phyloP scores from a whole-genome alignment of 2,329 filamentous ascomycete species.

The Hymenoscyphus fructigenus region DNA sequence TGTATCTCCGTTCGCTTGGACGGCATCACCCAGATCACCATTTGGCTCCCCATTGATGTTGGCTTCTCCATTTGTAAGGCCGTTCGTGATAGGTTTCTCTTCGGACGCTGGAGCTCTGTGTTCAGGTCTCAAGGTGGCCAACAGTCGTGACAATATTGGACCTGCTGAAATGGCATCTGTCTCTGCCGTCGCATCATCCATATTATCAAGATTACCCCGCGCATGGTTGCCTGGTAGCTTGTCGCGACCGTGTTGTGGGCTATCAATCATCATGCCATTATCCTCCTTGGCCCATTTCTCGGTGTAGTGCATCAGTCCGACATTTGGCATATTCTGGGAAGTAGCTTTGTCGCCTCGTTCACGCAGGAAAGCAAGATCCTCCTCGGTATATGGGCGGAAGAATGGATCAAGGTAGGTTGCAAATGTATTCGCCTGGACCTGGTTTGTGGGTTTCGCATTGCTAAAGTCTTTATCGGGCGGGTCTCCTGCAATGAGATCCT shows the following conservation, averaged over 20 bases:
- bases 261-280: conserved; percentile 69
- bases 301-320: conserved; percentile 81
- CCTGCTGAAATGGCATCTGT: conserved; percentile 88
- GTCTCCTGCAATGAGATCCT: conserved; percentile 81
- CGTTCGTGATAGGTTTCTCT: conserved; percentile 55
- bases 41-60: conserved; percentile 47
- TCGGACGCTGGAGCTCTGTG: conserved; percentile 56
- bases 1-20: conserved; percentile 28
- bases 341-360: conserved; percentile 82
- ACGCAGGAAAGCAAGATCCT: conserved; percentile 88
- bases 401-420: conserved; percentile 90
- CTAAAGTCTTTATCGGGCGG: conserved; percentile 95
- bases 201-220: conserved; percentile 79
- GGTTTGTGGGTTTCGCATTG: conserved; percentile 86
- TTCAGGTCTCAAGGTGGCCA: conserved; percentile 80
- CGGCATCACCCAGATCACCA: conserved; percentile 31
- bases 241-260: conserved; percentile 58
- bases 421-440: conserved; percentile 92
- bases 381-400: conserved; percentile 84
- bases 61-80: conserved; percentile 49
- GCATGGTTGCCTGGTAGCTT: conserved; percentile 77
- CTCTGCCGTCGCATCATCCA: conserved; percentile 83
- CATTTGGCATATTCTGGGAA: conserved; percentile 82
- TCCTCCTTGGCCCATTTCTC: conserved; percentile 96
- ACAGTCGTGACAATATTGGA: conserved; percentile 77